These are phyloP conservation scores for Ceratocystis cubensis DNA, from an alignment of 2,329 filamentous ascomycete genomes.

Conservation along the genomic window DNA sequence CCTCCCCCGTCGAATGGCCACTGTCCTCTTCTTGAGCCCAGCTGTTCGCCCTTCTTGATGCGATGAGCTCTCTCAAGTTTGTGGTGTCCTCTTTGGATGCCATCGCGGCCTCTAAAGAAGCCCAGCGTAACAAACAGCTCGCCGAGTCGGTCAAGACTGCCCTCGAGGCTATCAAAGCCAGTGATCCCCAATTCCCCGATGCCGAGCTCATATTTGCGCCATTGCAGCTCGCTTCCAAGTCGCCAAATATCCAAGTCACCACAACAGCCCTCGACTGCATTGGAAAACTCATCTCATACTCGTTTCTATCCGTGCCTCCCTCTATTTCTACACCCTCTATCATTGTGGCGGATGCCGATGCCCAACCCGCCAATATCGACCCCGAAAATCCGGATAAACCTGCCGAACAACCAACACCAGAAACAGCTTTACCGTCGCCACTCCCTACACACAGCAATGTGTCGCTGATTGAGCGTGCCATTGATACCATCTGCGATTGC, in stretches of 20 bases:
- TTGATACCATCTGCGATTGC: slow-evolving; percentile 98
- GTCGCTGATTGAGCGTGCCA: slow-evolving; percentile 89
- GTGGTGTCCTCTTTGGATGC: slow-evolving; percentile 86
- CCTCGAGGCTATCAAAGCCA: slow-evolving; percentile 72
- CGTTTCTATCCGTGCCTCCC: slow-evolving; percentile 67
- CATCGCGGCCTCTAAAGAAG: slow-evolving; percentile 85
- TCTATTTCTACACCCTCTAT: neutral
- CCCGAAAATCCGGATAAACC: neutral
- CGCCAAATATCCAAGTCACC: slow-evolving; percentile 70
- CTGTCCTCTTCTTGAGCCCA: neutral
- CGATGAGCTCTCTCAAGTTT: slow-evolving; percentile 86
- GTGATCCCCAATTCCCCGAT: slow-evolving; percentile 68
- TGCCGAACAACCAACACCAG: slow-evolving; percentile 36
- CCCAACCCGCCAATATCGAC: slow-evolving; percentile 10
- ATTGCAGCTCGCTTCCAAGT: slow-evolving; percentile 77
- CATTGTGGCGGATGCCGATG: neutral
- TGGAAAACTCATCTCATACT: slow-evolving; percentile 96
- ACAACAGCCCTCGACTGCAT: slow-evolving; percentile 93
- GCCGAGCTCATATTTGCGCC: slow-evolving; percentile 88
- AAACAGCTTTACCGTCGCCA: slow-evolving; percentile 14
- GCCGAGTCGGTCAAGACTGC: slow-evolving; percentile 71
- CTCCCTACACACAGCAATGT: slow-evolving; percentile 30
- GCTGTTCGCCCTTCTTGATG: slow-evolving; percentile 14
- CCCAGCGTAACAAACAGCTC: slow-evolving; percentile 71
- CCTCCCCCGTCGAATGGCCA: slow-evolving; percentile 11